Evolutionary conservation across 805 yeast species (phyloP).

Genomic region (Nakazawaea ernobii): DNA sequence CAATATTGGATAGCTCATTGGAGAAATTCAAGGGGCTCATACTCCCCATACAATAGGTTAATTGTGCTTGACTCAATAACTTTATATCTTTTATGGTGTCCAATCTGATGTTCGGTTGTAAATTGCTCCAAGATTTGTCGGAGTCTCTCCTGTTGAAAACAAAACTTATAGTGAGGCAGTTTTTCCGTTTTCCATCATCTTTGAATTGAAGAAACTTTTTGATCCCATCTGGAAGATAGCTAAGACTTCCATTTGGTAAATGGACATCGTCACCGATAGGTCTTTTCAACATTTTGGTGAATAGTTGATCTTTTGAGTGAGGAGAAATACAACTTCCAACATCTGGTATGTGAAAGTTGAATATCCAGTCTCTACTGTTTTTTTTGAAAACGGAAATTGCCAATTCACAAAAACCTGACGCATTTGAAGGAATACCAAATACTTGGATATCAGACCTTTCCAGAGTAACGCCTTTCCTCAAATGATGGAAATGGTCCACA

Average conservation of each 20-base stretch:
- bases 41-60: conserved; percentile 3
- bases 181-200: background rate
- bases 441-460: conserved; percentile 1
- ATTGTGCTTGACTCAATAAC: conserved; percentile 4
- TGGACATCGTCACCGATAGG: conserved; percentile 7
- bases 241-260: conserved; percentile 13
- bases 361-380: conserved; percentile 27
- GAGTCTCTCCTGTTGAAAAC: conserved; percentile 17
- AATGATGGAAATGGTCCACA: conserved; percentile 12
- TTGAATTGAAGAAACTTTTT: conserved; percentile 10
- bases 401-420: conserved; percentile 18
- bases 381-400: conserved; percentile 29
- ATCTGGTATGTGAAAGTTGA: conserved; percentile 39
- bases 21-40: conserved; percentile 15
- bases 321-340: conserved; percentile 30
- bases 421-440: conserved; percentile 9
- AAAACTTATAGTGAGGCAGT: conserved; percentile 17
- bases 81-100: conserved; percentile 11
- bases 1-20: background rate
- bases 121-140: conserved; percentile 6
- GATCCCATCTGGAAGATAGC: conserved; percentile 17
- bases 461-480: conserved; percentile 2
- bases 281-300: conserved; percentile 5
- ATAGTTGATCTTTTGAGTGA: conserved; percentile 16
- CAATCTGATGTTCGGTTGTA: conserved; percentile 9